phyloP scores from a whole-genome alignment of 2,329 filamentous ascomycete species.

The Xylariaceae sp. region DNA sequence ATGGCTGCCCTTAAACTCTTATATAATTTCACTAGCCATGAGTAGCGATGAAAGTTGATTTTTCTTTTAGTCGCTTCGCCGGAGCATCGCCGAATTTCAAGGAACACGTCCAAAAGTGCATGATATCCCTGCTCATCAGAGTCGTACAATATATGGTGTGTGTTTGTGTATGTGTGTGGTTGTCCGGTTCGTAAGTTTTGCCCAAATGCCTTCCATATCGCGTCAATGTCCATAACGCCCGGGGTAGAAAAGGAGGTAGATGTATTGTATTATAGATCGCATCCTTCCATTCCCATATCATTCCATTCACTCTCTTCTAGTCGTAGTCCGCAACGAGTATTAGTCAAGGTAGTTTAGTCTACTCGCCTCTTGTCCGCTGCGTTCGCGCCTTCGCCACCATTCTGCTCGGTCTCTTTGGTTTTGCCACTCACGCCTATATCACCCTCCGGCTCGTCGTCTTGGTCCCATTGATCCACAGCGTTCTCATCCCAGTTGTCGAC shows the following conservation, averaged over 20 bases:
- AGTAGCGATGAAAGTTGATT: no score
- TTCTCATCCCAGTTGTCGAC: constrained; percentile 97
- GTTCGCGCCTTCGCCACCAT: constrained; percentile 34
- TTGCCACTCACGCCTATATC: constrained; percentile 35
- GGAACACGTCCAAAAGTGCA: constrained; percentile 3
- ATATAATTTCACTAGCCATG: no score
- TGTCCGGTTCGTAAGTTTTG: constrained; percentile 12
- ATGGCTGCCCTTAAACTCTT: no score
- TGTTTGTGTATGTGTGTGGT: background rate
- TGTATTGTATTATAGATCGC: constrained; percentile 34
- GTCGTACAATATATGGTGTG: constrained; percentile 20
- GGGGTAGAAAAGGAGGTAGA: constrained; percentile 24
- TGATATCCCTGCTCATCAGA: constrained; percentile 27
- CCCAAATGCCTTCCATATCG: constrained; percentile 6
- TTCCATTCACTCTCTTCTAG: constrained; percentile 18
- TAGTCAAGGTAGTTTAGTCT: constrained; percentile 33
- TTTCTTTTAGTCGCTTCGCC: constrained; percentile 1
- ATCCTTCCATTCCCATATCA: constrained; percentile 8
- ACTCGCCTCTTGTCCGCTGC: constrained; percentile 43
- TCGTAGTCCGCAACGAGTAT: constrained; percentile 17
- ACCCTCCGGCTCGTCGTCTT: constrained; percentile 51
- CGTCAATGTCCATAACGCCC: constrained; percentile 33
- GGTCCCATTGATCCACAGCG: constrained; percentile 57
- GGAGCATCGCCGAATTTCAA: background rate
- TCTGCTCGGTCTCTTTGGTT: constrained; percentile 35